Percentiles rank a stretch among this genome's conserved stretches.
phyloP scores from a whole-genome alignment of 805 yeast species.

The Saturnispora besseyi region DNA sequence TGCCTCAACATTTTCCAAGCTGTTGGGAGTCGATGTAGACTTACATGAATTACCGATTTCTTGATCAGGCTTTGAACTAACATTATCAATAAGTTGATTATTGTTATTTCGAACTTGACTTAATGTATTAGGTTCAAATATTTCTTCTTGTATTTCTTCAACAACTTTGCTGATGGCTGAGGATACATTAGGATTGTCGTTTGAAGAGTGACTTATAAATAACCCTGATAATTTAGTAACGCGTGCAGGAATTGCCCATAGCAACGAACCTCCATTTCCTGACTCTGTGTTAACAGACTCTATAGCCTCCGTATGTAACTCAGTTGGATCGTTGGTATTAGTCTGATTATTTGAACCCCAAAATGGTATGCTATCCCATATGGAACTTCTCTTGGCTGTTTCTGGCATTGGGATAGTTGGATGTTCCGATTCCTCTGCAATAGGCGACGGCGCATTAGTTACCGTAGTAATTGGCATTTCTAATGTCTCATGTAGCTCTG shows the following conservation, averaged over 20 bases:
- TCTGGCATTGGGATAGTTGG: background rate
- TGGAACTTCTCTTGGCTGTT: background rate
- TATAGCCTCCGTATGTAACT: background rate
- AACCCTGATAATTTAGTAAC: slow-evolving; percentile 1
- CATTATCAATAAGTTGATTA: background rate
- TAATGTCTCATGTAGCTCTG: background rate
- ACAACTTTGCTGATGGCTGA: background rate
- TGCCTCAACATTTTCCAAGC: background rate
- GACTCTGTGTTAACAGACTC: background rate
- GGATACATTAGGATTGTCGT: background rate
- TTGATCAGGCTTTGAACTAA: background rate
- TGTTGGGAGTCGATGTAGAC: background rate
- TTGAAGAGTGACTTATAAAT: background rate
- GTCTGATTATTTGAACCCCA: background rate
- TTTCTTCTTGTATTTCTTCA: background rate
- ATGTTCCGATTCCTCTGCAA: background rate
- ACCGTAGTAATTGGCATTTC: background rate
- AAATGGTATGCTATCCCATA: background rate
- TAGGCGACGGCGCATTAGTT: background rate
- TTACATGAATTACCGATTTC: background rate
- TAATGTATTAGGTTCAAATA: slow-evolving; percentile 3
- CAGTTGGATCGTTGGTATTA: background rate
- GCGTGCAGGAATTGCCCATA: slow-evolving; percentile 1
- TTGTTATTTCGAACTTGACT: background rate
- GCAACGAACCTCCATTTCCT: background rate